Evolutionary conservation across 371 early-diverging fungal species (phyloP), one percentile per base, ranked within the genome.

Genomic region (Nematocida parisii): DNA sequence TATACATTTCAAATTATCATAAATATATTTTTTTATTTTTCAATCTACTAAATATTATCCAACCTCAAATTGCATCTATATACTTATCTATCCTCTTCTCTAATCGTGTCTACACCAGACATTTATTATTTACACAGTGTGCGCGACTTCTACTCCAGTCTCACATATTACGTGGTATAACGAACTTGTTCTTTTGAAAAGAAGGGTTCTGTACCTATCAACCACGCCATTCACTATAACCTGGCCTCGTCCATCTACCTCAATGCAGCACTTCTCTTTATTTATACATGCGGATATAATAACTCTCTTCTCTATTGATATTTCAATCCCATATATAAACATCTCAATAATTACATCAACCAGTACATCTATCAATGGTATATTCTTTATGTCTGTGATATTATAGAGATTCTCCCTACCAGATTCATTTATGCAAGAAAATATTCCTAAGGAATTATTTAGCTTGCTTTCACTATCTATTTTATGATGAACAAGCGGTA

Each of bases 201-300:
- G 68, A 67, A 67, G 46, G 6, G 52, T 67, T 50, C 68, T 45
- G 27, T 67, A 52, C 27, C n/a, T 67, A 27, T 67, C 68, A 9
- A 67, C 9, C n/a, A 6, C 39, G 11, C 50, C 50, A 52, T 67
- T 6, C 20, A 67, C 54, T 52, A 46, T 13, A 67, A 67, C 39
- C n/a, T 50, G 50, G 18, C 68, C 68, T 22, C n/a, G 22, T 6
- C 3, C 20, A 18, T 15, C 11, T 24, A 67, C 33, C 46, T 67
- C 46, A 13, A 67, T 27, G 18, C 27, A 11, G 52, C n/a, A 50
- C 7, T 9, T 15, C n/a, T 24, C 50, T 9, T 50, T 40, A 18
- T 67, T 24, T 67, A 67, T 47, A n/a, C 7, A 1, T 67, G 33
- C 68, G 15, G n/a, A 2, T 24, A 67, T n/a, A 15, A 27, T n/a